Evolutionary conservation across 192 early-diverging fungal genomes (phyloP).

Genomic region (Coemansia sp.): DNA sequence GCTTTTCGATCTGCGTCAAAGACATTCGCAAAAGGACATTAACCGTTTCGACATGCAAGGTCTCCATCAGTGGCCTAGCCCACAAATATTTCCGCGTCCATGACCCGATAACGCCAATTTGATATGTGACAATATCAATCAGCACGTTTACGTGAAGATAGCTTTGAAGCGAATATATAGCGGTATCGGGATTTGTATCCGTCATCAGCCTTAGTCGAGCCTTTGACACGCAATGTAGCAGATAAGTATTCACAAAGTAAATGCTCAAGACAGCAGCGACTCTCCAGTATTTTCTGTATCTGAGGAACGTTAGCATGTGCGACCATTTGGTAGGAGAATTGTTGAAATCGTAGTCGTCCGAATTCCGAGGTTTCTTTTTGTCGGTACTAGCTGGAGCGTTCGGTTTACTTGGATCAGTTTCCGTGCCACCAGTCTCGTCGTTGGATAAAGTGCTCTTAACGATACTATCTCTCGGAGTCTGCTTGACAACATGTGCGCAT

Average conservation of each 20-base stretch:
- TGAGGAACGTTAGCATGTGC: neutral
- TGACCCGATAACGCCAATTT: neutral
- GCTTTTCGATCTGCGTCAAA: too few species aligned
- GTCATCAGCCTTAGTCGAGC: conserved; percentile 22
- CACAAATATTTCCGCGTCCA: conserved; percentile 10
- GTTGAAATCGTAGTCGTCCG: too few species aligned
- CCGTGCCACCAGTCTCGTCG: too few species aligned
- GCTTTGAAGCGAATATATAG: conserved; percentile 17
- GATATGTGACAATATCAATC: conserved; percentile 2
- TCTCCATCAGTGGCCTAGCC: neutral
- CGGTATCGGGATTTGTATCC: conserved; percentile 25
- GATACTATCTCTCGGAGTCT: too few species aligned
- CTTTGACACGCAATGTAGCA: conserved; percentile 13
- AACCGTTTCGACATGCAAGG: neutral
- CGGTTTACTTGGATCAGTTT: too few species aligned
- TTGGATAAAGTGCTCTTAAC: too few species aligned
- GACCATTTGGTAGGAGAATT: neutral
- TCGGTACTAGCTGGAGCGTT: too few species aligned
- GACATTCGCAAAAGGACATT: neutral
- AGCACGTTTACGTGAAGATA: conserved; percentile 25
- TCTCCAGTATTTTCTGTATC: conserved; percentile 16
- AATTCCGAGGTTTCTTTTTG: too few species aligned
- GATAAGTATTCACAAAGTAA: conserved; percentile 11
- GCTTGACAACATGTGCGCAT: too few species aligned
- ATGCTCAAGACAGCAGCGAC: conserved; percentile 2